Base-by-base conservation (phyloP, 2,329 filamentous ascomycete species). In the Macrophomina pseudophaseolina region DNA sequence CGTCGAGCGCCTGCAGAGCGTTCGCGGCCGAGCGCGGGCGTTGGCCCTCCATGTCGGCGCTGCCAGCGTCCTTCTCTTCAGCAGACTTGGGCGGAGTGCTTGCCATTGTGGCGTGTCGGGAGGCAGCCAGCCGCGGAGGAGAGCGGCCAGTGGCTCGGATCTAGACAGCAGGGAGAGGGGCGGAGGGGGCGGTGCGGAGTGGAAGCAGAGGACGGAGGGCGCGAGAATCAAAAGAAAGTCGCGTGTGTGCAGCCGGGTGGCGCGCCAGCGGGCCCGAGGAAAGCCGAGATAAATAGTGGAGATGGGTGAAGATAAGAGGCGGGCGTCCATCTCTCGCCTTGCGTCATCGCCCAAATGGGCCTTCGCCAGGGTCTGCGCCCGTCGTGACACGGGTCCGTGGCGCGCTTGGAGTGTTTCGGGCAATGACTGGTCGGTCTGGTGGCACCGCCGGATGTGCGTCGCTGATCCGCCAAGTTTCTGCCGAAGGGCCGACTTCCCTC, bases 231-330 rank as follows among this genome's bases (percentile, higher is more conserved):
- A 66, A 59, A 66, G 42, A 51, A 48, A 48, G 35, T 30, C 40
- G 51, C 35, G 35, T 38, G 42, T 28, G 51, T 28, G n/a, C 12
- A 18, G 7, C n/a, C 7, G 23, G 11, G 48, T 53, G 7, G 59
- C 42, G 44, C 42, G 18, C 35, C 44, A 66, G 14, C 9, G 51
- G 32, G 51, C 33, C 65, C 56, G 49, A 54, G 49, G 23, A 48
- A 51, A 38, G 9, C 65, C 65, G 65, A 66, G 65, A 66, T 66
- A 66, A 66, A 63, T 66, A 62, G 65, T 66, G 65, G 65, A 56
- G 65, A 54, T 52, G 38, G 44, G 16, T 60, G 56, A 40, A 33
- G 56, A 60, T 60, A 60, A 60, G 56, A 60, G 56, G 28, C 42
- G 30, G 16, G 9, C 28, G 53, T 28, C 30, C 54, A 58, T 58